Evolutionary conservation across 768 basidiomycete species (phyloP).

Genomic region (Leucogyrophana mollusca): DNA sequence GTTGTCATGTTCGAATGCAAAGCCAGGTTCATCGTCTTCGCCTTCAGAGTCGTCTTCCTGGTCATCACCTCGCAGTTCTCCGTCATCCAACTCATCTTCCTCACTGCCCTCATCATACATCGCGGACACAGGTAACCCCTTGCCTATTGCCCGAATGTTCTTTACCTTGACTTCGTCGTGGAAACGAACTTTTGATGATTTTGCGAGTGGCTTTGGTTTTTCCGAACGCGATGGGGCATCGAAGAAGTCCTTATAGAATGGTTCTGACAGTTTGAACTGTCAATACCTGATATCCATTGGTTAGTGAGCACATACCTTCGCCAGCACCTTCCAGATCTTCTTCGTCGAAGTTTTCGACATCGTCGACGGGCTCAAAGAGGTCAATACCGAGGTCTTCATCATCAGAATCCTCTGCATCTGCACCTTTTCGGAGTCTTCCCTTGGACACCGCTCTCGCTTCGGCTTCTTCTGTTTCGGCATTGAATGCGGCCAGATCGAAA

Average conservation of each 20-base stretch:
- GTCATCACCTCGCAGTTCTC: slow-evolving; percentile 30
- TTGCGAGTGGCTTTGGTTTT: slow-evolving; percentile 11
- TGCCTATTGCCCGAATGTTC: slow-evolving; percentile 74
- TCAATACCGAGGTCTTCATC: slow-evolving; percentile 53
- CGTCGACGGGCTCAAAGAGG: slow-evolving; percentile 62
- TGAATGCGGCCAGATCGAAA: slow-evolving; percentile 87
- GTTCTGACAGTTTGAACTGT: slow-evolving; percentile 39
- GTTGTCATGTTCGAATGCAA: slow-evolving; percentile 32
- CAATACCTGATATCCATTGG: background rate
- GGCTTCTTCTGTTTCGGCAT: slow-evolving; percentile 76
- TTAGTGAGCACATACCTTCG: slow-evolving; percentile 35
- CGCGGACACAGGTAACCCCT: slow-evolving; percentile 51
- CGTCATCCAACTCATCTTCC: slow-evolving; percentile 39
- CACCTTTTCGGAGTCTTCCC: slow-evolving; percentile 55
- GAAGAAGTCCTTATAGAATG: slow-evolving; percentile 80
- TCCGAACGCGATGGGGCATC: slow-evolving; percentile 47
- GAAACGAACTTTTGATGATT: slow-evolving; percentile 62
- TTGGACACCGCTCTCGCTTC: slow-evolving; percentile 63
- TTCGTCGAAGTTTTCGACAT: slow-evolving; percentile 38
- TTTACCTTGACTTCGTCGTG: slow-evolving; percentile 79
- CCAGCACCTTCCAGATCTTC: slow-evolving; percentile 42
- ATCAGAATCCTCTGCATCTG: slow-evolving; percentile 49
- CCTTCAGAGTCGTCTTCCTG: slow-evolving; percentile 28
- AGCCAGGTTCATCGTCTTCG: slow-evolving; percentile 25
- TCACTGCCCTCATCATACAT: slow-evolving; percentile 33